Evolutionary conservation across 768 basidiomycete species (phyloP), one percentile per base, ranked within the genome.

Genomic region (Hemileccinum impolitum): DNA sequence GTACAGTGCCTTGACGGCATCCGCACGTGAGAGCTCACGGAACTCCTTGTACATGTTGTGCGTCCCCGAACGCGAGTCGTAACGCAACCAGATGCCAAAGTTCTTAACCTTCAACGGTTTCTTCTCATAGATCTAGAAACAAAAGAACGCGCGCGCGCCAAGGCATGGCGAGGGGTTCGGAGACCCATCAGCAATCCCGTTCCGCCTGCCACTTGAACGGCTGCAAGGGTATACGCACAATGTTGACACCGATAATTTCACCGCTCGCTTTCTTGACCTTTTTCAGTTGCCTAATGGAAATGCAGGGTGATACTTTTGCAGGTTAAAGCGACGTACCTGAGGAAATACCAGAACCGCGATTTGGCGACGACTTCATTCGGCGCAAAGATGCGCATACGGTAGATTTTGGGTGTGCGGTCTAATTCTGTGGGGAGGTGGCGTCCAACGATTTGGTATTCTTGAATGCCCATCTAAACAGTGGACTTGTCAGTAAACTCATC

Each of bases 41-140:
- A 91, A 97, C 73, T 91, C 89, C 83, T 94, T 94, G 89, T 96
- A 96, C 94, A 97, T 95, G 85, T 99, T 99, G 86, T 98, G 96
- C 39, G 96, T 99, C 56, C 96, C 96, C 44, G 94, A 96, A 63
- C 95, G 93, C 47, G 95, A 98, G 76, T 99, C 96, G 75, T 99
- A 99, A 62, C 95, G 90, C 70, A 99, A 74, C 96, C 96, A 98
- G 76, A 99, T 90, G 59, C 96, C 96, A 69, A 99, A 97, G 87
- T 96, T 98, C 84, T 99, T 98, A 72, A 97, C 89, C 77, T 94
- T 94, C 72, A 96, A 69, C 19, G 96, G 96, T 73, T 88, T 92
- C 82, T 91, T 94, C 79, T 98, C 95, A 68, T 87, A 83, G 69
- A 98, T 97, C 94, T 97, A 82, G 65, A 59, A 50, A 40, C 13